These are phyloP conservation scores for Neurospora sublineolata DNA, from an alignment of 495 filamentous ascomycete species.

Conservation along the genomic window DNA sequence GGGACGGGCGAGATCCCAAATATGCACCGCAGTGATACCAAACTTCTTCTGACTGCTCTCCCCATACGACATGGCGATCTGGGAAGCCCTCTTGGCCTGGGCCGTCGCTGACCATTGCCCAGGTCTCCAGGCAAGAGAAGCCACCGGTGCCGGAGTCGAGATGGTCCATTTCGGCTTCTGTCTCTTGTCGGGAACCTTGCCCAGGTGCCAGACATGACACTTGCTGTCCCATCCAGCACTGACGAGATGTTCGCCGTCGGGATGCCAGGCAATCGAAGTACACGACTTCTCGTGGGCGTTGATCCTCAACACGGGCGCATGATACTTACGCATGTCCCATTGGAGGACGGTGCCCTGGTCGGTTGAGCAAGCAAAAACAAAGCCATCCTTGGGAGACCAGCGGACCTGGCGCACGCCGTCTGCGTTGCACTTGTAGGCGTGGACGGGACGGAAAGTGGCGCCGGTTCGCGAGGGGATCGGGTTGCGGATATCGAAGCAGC, in stretches of 20 bases:
- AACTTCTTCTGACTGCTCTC: conserved; percentile 34
- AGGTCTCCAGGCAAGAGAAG: conserved; percentile 77
- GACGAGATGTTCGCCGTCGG: conserved; percentile 79
- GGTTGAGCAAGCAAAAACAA: conserved; percentile 80
- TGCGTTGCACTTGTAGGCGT: conserved; percentile 41
- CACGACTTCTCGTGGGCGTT: conserved; percentile 71
- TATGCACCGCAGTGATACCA: conserved; percentile 63
- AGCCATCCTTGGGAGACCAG: conserved; percentile 77
- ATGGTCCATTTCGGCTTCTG: conserved; percentile 63
- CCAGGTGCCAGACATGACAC: conserved; percentile 88
- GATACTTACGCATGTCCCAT: conserved; percentile 41
- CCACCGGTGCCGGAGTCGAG: conserved; percentile 49
- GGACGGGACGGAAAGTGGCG: conserved; percentile 29
- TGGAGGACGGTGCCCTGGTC: conserved; percentile 65
- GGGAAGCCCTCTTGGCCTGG: conserved; percentile 48
- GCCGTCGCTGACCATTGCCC: conserved; percentile 59
- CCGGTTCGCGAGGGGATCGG: conserved; percentile 28
- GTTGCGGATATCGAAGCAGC: conserved; percentile 42
- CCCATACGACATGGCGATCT: conserved; percentile 42
- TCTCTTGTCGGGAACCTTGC: conserved; percentile 59
- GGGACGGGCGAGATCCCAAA: conserved; percentile 88
- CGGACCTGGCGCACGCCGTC: conserved; percentile 78
- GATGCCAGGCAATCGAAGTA: conserved; percentile 86
- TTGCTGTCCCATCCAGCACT: conserved; percentile 75
- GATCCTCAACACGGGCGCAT: conserved; percentile 50